These are phyloP conservation scores for Fomitopsis betulina DNA, from an alignment of 1,284 basidiomycete genomes.

Conservation along the genomic window DNA sequence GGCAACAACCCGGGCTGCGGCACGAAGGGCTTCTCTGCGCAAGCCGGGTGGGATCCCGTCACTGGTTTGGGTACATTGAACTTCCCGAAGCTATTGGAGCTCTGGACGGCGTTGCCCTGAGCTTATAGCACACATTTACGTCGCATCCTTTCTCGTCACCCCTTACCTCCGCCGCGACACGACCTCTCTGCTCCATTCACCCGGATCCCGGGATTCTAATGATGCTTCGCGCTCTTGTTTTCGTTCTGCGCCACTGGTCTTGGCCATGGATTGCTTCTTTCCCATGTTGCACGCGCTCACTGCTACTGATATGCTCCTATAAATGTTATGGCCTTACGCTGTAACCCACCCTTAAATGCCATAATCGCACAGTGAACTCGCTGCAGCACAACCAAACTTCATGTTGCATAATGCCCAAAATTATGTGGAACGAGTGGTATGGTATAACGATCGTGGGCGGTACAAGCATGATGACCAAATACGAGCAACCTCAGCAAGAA, in stretches of 20 bases:
- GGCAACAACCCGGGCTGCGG: constrained; percentile 15
- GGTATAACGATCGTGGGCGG: constrained; percentile 1
- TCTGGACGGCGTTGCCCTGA: constrained; percentile 12
- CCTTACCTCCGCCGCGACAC: neutral
- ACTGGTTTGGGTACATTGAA: constrained; percentile 19
- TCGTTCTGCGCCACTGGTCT: neutral
- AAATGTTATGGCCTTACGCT: neutral
- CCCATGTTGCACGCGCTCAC: neutral
- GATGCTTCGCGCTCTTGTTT: neutral
- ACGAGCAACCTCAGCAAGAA: neutral
- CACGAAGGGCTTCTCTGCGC: constrained; percentile 6
- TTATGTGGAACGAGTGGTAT: neutral
- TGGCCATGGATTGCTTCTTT: neutral
- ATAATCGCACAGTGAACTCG: too few relatives aligned
- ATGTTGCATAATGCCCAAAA: too few relatives aligned
- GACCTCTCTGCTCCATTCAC: neutral
- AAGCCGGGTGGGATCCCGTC: constrained; percentile 15
- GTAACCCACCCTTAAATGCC: too few relatives aligned
- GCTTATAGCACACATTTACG: neutral
- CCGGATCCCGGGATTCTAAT: neutral
- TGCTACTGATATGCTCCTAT: neutral
- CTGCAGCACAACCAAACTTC: too few relatives aligned
- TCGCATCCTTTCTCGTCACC: neutral
- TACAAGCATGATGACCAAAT: neutral
- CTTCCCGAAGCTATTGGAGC: constrained; percentile 9